These are phyloP conservation scores for Cystobasidium slooffiae DNA, from an alignment of 1,284 basidiomycete genomes.

Conservation along the genomic window DNA sequence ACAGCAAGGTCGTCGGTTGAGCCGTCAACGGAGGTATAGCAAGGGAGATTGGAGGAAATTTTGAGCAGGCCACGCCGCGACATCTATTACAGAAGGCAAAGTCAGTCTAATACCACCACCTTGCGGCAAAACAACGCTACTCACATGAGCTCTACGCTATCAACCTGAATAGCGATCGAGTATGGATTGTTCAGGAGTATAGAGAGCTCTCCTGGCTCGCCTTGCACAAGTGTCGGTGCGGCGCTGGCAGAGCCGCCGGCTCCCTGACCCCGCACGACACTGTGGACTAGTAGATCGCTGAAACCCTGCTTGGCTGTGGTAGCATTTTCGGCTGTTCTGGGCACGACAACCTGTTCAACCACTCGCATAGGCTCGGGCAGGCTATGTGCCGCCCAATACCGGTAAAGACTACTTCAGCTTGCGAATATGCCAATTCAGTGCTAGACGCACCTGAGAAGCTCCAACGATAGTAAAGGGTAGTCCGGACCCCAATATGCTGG, in stretches of 20 bases:
- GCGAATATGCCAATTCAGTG: neutral
- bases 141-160: constrained; percentile 78
- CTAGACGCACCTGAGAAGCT: constrained; percentile 41
- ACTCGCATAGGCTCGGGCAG: constrained; percentile 73
- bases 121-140: constrained; percentile 25
- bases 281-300: constrained; percentile 82
- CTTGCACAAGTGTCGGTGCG: constrained; percentile 74
- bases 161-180: constrained; percentile 84
- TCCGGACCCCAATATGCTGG: constrained; percentile 57
- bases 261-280: constrained; percentile 68
- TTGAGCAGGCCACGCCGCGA: constrained; percentile 75
- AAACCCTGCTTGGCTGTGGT: constrained; percentile 22
- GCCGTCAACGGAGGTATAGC: constrained; percentile 54
- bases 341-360: constrained; percentile 64
- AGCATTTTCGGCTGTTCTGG: constrained; percentile 14
- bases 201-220: constrained; percentile 78
- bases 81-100: constrained; percentile 64
- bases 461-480: constrained; percentile 50
- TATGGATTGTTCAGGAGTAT: constrained; percentile 89
- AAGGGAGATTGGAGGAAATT: constrained; percentile 49
- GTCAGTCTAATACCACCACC: constrained; percentile 33
- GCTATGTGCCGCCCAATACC: constrained; percentile 58
- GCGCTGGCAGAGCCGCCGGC: constrained; percentile 65
- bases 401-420: neutral
- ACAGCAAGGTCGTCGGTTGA: constrained; percentile 68